Evolutionary conservation across 495 filamentous ascomycete species (phyloP).

Genomic region (Aspergillus nidulans): DNA sequence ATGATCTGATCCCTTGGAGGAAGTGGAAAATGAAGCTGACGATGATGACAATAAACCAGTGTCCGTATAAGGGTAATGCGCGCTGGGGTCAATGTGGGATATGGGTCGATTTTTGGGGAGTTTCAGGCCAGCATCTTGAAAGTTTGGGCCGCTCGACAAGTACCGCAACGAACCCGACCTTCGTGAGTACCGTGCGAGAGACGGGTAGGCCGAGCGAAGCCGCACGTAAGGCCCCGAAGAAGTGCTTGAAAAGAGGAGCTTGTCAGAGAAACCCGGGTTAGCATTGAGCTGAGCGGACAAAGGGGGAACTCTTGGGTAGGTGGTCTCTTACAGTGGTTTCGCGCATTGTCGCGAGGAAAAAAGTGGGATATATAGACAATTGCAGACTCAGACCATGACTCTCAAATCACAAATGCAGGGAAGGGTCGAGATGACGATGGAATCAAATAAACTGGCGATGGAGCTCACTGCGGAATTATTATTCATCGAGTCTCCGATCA

Average conservation of each 20-base stretch:
- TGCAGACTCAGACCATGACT: slow-evolving; percentile 25
- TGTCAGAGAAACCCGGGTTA: slow-evolving; percentile 17
- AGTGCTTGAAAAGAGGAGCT: slow-evolving; percentile 24
- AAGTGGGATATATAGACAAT: slow-evolving; percentile 24
- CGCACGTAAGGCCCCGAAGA: slow-evolving; percentile 22
- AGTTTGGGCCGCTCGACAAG: slow-evolving; percentile 23
- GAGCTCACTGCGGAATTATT: slow-evolving; percentile 7
- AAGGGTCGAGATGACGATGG: slow-evolving; percentile 7
- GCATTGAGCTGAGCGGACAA: background rate
- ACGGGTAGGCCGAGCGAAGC: slow-evolving; percentile 17
- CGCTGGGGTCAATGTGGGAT: slow-evolving; percentile 13
- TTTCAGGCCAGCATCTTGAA: slow-evolving; percentile 18
- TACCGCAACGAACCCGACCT: slow-evolving; percentile 23
- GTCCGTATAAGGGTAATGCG: slow-evolving; percentile 5
- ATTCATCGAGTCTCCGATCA: slow-evolving; percentile 3
- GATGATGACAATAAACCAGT: slow-evolving; percentile 15
- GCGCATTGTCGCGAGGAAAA: slow-evolving; percentile 29
- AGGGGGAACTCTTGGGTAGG: background rate
- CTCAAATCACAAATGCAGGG: background rate
- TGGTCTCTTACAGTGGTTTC: slow-evolving; percentile 30
- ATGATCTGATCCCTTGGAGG: slow-evolving; percentile 27
- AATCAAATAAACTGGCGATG: slow-evolving; percentile 1
- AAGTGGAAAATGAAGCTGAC: slow-evolving; percentile 37
- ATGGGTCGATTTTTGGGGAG: slow-evolving; percentile 11
- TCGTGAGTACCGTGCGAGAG: slow-evolving; percentile 14